These are phyloP conservation scores for Gynostemma pentaphyllum DNA, from an alignment of 306 rosid genomes.

Conservation along the genomic window DNA sequence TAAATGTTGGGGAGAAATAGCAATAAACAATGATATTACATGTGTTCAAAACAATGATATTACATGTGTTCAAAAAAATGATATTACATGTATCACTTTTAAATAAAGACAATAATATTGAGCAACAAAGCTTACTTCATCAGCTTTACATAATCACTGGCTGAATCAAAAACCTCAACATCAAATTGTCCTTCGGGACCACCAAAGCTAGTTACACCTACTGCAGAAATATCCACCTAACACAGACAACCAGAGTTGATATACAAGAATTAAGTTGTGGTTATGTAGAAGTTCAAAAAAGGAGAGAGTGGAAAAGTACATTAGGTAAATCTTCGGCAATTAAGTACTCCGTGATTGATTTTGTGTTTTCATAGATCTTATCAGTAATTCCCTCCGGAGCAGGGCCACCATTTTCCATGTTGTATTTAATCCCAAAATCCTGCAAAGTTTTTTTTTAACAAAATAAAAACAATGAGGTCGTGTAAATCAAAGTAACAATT, in stretches of 20 bases:
- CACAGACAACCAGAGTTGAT: constrained; percentile 11
- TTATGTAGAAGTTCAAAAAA: neutral
- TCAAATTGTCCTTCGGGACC: constrained; percentile 97
- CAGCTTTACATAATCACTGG: constrained; percentile 75
- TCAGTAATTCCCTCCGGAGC: constrained; percentile 93
- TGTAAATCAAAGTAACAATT: neutral
- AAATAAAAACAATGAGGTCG: neutral
- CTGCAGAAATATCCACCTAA: constrained; percentile 66
- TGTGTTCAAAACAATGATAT: neutral
- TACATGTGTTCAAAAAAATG: no score
- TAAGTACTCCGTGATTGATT: constrained; percentile 72
- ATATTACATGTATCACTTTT: neutral
- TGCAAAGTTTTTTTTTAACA: constrained; percentile 19
- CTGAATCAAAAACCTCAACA: constrained; percentile 95
- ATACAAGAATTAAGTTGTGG: constrained; percentile 14
- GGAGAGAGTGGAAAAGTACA: constrained; percentile 24
- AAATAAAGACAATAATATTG: neutral
- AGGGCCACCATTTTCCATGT: constrained; percentile 99
- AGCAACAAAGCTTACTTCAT: constrained; percentile 56
- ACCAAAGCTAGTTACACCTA: constrained; percentile 52
- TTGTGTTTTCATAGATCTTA: constrained; percentile 75
- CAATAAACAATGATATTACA: neutral
- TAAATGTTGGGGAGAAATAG: neutral
- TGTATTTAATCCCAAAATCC: constrained; percentile 98
- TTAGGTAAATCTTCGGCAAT: constrained; percentile 73